Evolutionary conservation across 2,329 filamentous ascomycete genomes (phyloP), one percentile per base, ranked within the genome.

Genomic region (Leptographium galeiforme): DNA sequence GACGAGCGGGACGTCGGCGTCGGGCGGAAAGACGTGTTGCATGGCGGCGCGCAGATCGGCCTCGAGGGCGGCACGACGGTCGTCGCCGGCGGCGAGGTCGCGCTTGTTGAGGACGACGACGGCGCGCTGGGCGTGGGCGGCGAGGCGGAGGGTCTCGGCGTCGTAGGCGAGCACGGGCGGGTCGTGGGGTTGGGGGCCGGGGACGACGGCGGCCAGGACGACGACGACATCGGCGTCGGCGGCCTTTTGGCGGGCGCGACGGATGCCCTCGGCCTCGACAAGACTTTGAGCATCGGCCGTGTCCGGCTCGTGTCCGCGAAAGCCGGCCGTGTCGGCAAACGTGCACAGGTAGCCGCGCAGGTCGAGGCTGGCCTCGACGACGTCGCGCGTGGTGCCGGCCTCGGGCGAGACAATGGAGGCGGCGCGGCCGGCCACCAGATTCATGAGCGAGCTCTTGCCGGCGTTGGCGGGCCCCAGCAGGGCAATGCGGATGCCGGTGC

Each of bases 361-460:
- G 68, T 98, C 93, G 32, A 98, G 76, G 33, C 85, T 85, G 0
- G 93, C 87, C 70, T 98, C 93, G 12, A 98, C 84, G 51, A 98
- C 84, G 69, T 98, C 93, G 56, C 93, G 74, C 8, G 93, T 98
- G 0, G 93, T 98, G 0, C 93, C 93, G 41, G 89, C 89, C 69
- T 97, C 90, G 1, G 82, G 77, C 46, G 89, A 95, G 8, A 98
- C 93, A 61, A 98, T 98, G 4, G 90, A 94, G 2, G 93, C 93
- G 65, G 97, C 91, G 51, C 90, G 77, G 0, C 93, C 91, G 4
- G 96, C 88, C 50, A 98, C 78, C 25, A 83, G 74, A 64, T 98
- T 98, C 68, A 98, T 80, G 56, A 98, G 68, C 14, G 89, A 96
- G 66, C 90, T 96, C 67, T 98, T 98, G 14, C 93, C 93, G 0